These are phyloP conservation scores for Echinosophora koreensis DNA, from an alignment of 306 rosid genomes.

Conservation along the genomic window DNA sequence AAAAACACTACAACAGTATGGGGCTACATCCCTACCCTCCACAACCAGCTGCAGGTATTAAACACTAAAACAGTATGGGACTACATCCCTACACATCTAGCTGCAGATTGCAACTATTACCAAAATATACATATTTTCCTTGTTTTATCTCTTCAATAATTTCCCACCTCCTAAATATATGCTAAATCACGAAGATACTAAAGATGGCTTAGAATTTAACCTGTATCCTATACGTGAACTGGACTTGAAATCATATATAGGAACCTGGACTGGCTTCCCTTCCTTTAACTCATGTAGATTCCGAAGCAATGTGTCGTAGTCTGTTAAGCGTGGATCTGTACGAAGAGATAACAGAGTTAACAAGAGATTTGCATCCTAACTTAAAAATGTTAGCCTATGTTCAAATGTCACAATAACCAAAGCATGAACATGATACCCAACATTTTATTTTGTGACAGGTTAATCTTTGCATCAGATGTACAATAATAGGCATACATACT, in stretches of 20 bases:
- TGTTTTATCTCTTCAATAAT: background rate
- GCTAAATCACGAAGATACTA: constrained; percentile 40
- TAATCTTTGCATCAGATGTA: constrained; percentile 21
- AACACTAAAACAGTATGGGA: background rate
- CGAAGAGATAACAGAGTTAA: constrained; percentile 41
- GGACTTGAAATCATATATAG: constrained; percentile 95
- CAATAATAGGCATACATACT: background rate
- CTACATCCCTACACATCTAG: background rate
- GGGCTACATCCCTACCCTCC: background rate
- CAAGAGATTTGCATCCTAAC: constrained; percentile 33
- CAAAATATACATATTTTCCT: constrained; percentile 22
- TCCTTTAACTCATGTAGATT: constrained; percentile 88
- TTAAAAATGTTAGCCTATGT: constrained; percentile 36
- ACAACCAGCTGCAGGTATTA: background rate
- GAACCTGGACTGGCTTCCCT: constrained; percentile 84
- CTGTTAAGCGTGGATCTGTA: constrained; percentile 99
- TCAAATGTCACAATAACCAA: constrained; percentile 38
- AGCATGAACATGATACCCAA: constrained; percentile 36
- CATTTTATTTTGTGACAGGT: constrained; percentile 19
- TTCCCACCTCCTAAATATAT: constrained; percentile 35
- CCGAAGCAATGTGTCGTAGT: constrained; percentile 90
- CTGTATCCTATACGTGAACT: constrained; percentile 96
- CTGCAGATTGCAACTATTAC: constrained; percentile 15
- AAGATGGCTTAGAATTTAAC: constrained; percentile 53
- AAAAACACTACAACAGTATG: background rate